Percentiles rank a stretch among this genome's conserved stretches.
Evolutionary conservation across 805 yeast genomes (phyloP).

Genomic region (Saturnispora serradocipensis): DNA sequence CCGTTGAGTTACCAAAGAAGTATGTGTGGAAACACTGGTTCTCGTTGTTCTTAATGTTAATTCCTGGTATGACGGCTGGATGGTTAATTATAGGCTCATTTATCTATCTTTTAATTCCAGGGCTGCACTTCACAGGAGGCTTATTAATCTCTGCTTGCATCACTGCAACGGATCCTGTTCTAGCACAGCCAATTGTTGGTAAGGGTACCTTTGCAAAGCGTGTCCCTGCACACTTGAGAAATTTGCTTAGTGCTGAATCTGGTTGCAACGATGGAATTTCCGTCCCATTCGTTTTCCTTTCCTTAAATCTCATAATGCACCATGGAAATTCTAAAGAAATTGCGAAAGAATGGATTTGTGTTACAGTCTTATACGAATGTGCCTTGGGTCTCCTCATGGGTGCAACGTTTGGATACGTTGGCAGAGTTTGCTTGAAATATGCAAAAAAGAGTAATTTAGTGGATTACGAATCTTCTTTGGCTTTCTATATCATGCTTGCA

Average conservation of each 20-base stretch:
- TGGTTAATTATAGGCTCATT: constrained; percentile 59
- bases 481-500: constrained; percentile 44
- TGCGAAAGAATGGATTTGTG: constrained; percentile 53
- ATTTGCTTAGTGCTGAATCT: constrained; percentile 58
- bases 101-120: constrained; percentile 53
- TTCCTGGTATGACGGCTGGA: constrained; percentile 65
- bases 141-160: constrained; percentile 60
- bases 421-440: constrained; percentile 42
- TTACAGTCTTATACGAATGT: constrained; percentile 57
- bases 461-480: constrained; percentile 54
- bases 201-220: constrained; percentile 62
- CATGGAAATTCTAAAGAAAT: constrained; percentile 40
- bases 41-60: constrained; percentile 46
- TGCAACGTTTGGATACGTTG: constrained; percentile 39
- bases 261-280: constrained; percentile 73
- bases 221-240: constrained; percentile 54
- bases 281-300: constrained; percentile 57
- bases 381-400: constrained; percentile 48
- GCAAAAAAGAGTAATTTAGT: constrained; percentile 45
- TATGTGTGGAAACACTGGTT: constrained; percentile 53
- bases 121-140: constrained; percentile 43
- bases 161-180: constrained; percentile 72
- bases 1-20: constrained; percentile 63
- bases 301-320: constrained; percentile 45
- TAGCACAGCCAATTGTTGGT: constrained; percentile 66